phyloP scores from a whole-genome alignment of 352 stramenopile genomes.

The Nothophytophthora sp. region DNA sequence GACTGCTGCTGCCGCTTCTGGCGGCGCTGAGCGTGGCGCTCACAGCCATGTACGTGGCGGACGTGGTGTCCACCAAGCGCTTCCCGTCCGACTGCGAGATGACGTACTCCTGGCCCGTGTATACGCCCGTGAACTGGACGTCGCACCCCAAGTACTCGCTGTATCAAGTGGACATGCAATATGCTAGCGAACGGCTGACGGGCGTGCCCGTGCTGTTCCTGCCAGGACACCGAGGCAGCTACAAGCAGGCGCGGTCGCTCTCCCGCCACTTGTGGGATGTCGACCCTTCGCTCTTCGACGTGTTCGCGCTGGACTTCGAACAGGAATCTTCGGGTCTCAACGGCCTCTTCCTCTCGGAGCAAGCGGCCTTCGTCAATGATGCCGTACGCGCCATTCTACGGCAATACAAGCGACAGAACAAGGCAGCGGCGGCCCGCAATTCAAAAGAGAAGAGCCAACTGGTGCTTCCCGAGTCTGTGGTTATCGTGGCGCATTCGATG shows the following conservation, averaged over 20 bases:
- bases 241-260: slow-evolving; percentile 84
- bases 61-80: slow-evolving; percentile 35
- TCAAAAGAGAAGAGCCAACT: slow-evolving; percentile 13
- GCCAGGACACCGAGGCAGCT: slow-evolving; percentile 80
- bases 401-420: slow-evolving; percentile 70
- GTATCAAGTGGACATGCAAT: slow-evolving; percentile 72
- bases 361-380: slow-evolving; percentile 79
- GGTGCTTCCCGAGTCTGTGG: slow-evolving; percentile 48
- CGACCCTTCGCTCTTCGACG: slow-evolving; percentile 59
- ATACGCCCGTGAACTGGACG: slow-evolving; percentile 50
- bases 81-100: slow-evolving; percentile 68
- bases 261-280: slow-evolving; percentile 70
- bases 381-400: slow-evolving; percentile 69
- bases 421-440: no score
- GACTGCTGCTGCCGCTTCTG: slow-evolving; percentile 54
- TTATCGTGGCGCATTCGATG: slow-evolving; percentile 88
- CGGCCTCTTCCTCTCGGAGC: slow-evolving; percentile 63
- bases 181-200: slow-evolving; percentile 35
- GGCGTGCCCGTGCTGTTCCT: slow-evolving; percentile 85
- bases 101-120: slow-evolving; percentile 87
- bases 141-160: slow-evolving; percentile 70
- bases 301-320: slow-evolving; percentile 83
- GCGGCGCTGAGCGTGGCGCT: slow-evolving; percentile 49
- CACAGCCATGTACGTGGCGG: slow-evolving; percentile 42
- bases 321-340: slow-evolving; percentile 74